Evolutionary conservation across 371 early-diverging fungal species (phyloP).

Genomic region (Mortierella sp.): DNA sequence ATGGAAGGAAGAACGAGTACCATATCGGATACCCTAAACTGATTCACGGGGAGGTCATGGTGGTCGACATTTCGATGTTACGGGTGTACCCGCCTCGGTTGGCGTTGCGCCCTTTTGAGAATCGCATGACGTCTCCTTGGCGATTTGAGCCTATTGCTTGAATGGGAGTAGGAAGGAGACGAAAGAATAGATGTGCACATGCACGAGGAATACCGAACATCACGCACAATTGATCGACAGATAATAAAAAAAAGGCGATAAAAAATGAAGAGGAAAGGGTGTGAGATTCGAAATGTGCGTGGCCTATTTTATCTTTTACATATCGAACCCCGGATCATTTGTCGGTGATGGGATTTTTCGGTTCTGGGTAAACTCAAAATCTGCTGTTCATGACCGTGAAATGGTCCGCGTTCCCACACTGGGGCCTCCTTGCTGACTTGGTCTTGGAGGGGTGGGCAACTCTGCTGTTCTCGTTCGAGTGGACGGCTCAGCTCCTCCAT

Average conservation of each 20-base stretch:
- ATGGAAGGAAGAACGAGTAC: neutral
- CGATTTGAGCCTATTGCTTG: conserved; percentile 1
- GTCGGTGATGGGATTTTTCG: neutral
- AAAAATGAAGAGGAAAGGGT: neutral
- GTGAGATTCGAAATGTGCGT: neutral
- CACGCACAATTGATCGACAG: neutral
- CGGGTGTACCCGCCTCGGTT: neutral
- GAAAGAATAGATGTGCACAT: neutral
- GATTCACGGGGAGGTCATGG: neutral
- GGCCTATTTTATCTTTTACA: neutral
- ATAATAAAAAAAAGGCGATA: neutral
- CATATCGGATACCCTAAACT: conserved; percentile 1
- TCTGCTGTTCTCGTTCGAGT: neutral
- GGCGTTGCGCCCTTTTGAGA: neutral
- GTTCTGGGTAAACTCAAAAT: neutral
- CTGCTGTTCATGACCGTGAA: neutral
- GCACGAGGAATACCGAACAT: neutral
- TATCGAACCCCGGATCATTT: neutral
- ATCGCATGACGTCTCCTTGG: neutral
- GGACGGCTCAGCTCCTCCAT: neutral
- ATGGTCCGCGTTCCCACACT: neutral
- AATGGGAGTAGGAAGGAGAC: neutral
- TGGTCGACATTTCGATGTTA: neutral
- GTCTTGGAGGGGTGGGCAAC: neutral
- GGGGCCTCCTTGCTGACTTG: neutral